Evolutionary conservation across 2,329 filamentous ascomycete species (phyloP), one percentile per base, ranked within the genome.

Genomic region (Ascochyta koolunga): DNA sequence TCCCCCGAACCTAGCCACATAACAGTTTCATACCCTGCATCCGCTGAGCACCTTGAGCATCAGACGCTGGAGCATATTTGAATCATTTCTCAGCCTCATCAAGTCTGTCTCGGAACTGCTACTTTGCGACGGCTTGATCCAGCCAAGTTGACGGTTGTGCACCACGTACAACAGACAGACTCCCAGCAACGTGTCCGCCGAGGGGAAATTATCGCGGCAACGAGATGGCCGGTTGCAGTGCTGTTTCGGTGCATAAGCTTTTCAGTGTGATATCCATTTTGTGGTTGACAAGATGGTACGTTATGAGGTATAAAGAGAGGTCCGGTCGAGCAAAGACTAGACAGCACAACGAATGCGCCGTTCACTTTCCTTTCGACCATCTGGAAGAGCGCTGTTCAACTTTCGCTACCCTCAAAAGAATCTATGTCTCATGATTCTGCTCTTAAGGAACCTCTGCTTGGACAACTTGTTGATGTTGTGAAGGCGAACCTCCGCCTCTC

Each of bases 181-280:
- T 32, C 37, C 18, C 38, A 31, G 45, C 16, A 27, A n/a, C 18
- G 2, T 2, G 5, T 5, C 36, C 4, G 19, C 45, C 45, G 45
- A 18, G 15, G 27, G 10, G 29, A 18, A n/a, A 18, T 15, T 6
- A 18, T 24, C 1, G n/a, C 49, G 33, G 29, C 19, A 40, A 46
- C 21, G 32, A 42, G 5, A 21, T n/a, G 15, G 5, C 41, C 33
- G 40, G 54, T 43, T 38, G 45, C 36, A 50, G 35, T 4, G n/a
- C 13, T 16, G 54, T 50, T 35, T 46, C 32, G 37, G 44, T 41
- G 33, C 36, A 5, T 33, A 18, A 16, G 49, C 55, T 29, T n/a
- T 38, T 22, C 21, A 31, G 18, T 39, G 18, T 4, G n/a, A 16
- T 5, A 15, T 32, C 37, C 46, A 42, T 32, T 31, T 2, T 11